phyloP scores from a whole-genome alignment of 352 stramenopile species.

The Globisporangium nodosum region DNA sequence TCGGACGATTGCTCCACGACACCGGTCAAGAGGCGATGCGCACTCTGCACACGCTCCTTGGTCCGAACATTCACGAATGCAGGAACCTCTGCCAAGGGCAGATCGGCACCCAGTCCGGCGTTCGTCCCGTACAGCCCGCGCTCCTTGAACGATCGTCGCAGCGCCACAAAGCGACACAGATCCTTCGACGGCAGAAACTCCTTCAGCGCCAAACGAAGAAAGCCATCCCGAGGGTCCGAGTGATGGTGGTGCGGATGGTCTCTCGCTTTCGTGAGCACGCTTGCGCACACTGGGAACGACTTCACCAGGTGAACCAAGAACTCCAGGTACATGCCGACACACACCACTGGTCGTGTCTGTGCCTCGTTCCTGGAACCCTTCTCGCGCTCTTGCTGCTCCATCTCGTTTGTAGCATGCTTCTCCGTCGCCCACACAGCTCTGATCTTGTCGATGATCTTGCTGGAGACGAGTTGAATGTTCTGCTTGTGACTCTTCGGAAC shows the following conservation, averaged over 20 bases:
- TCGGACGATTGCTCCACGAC: slow-evolving; percentile 72
- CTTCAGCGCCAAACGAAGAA: slow-evolving; percentile 50
- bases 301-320: slow-evolving; percentile 71
- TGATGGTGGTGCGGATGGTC: slow-evolving; percentile 30
- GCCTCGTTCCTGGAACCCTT: slow-evolving; percentile 3
- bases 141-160: slow-evolving; percentile 48
- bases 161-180: slow-evolving; percentile 57
- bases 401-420: slow-evolving; percentile 19
- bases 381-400: slow-evolving; percentile 9
- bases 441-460: slow-evolving; percentile 65
- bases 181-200: slow-evolving; percentile 73
- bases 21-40: slow-evolving; percentile 59
- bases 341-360: slow-evolving; percentile 23
- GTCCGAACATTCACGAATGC: slow-evolving; percentile 37
- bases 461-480: slow-evolving; percentile 46
- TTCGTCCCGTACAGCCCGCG: slow-evolving; percentile 38
- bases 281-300: slow-evolving; percentile 61
- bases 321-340: slow-evolving; percentile 63
- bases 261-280: slow-evolving; percentile 54
- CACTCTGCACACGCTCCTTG: slow-evolving; percentile 51
- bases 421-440: slow-evolving; percentile 45
- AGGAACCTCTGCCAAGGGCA: slow-evolving; percentile 27
- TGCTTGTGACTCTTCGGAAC: slow-evolving; percentile 67
- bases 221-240: slow-evolving; percentile 22
- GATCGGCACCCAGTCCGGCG: slow-evolving; percentile 23